Evolutionary conservation across 192 early-diverging fungal species (phyloP).

Genomic region (Podila minutissima): DNA sequence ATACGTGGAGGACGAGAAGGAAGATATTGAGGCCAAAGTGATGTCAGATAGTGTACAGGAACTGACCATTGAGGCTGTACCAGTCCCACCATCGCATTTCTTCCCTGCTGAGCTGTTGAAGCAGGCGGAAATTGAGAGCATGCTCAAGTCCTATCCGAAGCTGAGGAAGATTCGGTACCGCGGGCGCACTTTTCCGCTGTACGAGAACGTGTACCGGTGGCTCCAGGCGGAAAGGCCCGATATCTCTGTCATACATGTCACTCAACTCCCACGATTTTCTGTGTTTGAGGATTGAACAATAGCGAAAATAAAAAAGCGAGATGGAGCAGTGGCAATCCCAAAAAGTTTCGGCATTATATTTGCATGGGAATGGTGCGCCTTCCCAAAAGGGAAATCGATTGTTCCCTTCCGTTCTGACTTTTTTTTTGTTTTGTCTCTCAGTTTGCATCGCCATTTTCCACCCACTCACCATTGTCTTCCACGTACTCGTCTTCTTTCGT

Average conservation of each 20-base stretch:
- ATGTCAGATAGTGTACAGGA: not conserved
- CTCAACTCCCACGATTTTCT: constrained; percentile 2
- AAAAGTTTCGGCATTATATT: too few relatives aligned
- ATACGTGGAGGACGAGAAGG: too few relatives aligned
- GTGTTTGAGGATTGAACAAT: too few relatives aligned
- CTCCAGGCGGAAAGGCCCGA: not conserved
- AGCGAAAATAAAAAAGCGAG: too few relatives aligned
- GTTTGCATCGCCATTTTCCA: too few relatives aligned
- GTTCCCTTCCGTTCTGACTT: too few relatives aligned
- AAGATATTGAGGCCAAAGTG: too few relatives aligned
- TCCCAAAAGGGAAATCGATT: too few relatives aligned
- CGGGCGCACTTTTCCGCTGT: constrained; percentile 6
- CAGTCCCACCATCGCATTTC: not conserved
- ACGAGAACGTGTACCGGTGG: not conserved
- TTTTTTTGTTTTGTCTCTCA: too few relatives aligned
- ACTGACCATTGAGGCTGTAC: not conserved
- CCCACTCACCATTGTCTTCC: not conserved
- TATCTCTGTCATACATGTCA: constrained; percentile 10
- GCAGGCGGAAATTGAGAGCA: not conserved
- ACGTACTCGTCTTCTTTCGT: not conserved
- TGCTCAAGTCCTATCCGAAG: constrained; percentile 10
- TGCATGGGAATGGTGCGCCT: too few relatives aligned
- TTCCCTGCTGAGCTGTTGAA: not conserved
- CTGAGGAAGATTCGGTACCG: constrained; percentile 28
- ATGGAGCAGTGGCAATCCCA: too few relatives aligned